Evolutionary conservation across 257 asterid genomes (phyloP), one percentile per base, ranked within the genome.

Genomic region (Fraxinus americana): DNA sequence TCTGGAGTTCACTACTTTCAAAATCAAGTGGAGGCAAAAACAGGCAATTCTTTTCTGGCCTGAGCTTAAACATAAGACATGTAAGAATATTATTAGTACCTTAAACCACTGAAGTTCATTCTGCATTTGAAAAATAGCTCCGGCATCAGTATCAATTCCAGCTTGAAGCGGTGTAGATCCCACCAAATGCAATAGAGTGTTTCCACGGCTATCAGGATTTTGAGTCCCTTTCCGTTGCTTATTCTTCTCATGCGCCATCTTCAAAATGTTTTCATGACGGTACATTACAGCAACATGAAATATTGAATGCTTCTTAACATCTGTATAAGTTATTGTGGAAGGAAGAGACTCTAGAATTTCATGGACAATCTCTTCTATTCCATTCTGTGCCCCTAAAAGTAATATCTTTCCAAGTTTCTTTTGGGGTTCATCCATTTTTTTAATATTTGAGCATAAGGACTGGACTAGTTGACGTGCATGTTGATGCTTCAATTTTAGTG

Each of bases 51-150:
- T 43, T 12, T 45, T 45, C 19, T 0, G 19, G 54, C 54, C 54
- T 3, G 4, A 13, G 54, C 16, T 38, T 38, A 38, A 36, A 41
- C 48, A 11, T 10, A 41, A 7, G 11, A 7, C 48, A 11, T 4
- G 4, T 10, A 8, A 10, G 4, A 25, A 13, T 39, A 17, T 1
- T 13, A 41, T 50, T 8, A 36, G 52, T 69, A 80, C 83, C 83
- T 52, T 73, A 30, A 45, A 82, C 86, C 86, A 82, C 35, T 73
- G 79, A 5, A 82, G 78, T 48, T 82, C 86, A 4, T 75, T 52
- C 57, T 82, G 86, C 86, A 82, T 78, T 34, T 43, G 12, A 35
- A 82, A 77, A 43, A 75, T 72, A 4, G 86, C 70, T 12, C 81
- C 75, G 1, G 77, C 4, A 35, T 29, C 21, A 1, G 63, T 16